A percentile compares a stretch with the other conserved stretches of the same genome.
These are phyloP conservation scores for Cladophialophora yegresii DNA, from an alignment of 2,329 filamentous ascomycete species.

Conservation along the genomic window DNA sequence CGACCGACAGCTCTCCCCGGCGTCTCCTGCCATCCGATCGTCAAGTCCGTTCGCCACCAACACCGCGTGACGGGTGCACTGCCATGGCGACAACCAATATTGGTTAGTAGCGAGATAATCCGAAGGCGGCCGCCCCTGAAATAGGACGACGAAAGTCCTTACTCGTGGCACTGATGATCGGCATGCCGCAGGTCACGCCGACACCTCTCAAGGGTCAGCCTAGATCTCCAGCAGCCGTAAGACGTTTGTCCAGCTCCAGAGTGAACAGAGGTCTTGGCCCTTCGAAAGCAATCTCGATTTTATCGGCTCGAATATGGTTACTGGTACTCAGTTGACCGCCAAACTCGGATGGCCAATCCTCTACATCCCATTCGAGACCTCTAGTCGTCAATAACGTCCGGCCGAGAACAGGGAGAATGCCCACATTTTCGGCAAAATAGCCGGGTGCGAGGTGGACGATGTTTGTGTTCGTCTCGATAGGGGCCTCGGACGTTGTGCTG, in stretches of 20 bases:
- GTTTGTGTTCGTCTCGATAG: constrained; percentile 58
- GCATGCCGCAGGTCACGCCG: neutral
- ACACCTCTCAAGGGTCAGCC: neutral
- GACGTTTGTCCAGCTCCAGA: constrained; percentile 59
- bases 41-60: neutral
- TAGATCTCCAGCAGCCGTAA: constrained; percentile 31
- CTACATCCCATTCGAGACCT: constrained; percentile 89
- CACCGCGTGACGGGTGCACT: neutral
- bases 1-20: neutral
- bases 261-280: constrained; percentile 69
- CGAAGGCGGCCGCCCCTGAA: neutral
- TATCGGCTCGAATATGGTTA: constrained; percentile 68
- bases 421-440: constrained; percentile 73
- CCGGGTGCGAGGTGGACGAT: constrained; percentile 62
- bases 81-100: neutral
- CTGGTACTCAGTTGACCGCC: constrained; percentile 75
- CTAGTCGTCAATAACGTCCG: constrained; percentile 73
- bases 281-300: constrained; percentile 57
- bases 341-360: constrained; percentile 75
- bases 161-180: neutral
- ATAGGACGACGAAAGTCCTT: neutral
- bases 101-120: neutral
- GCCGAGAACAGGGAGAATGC: constrained; percentile 82
- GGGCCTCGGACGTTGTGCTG: neutral
- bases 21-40: neutral